Evolutionary conservation across 2,329 filamentous ascomycete species (phyloP).

Genomic region (Aspergillus persii): DNA sequence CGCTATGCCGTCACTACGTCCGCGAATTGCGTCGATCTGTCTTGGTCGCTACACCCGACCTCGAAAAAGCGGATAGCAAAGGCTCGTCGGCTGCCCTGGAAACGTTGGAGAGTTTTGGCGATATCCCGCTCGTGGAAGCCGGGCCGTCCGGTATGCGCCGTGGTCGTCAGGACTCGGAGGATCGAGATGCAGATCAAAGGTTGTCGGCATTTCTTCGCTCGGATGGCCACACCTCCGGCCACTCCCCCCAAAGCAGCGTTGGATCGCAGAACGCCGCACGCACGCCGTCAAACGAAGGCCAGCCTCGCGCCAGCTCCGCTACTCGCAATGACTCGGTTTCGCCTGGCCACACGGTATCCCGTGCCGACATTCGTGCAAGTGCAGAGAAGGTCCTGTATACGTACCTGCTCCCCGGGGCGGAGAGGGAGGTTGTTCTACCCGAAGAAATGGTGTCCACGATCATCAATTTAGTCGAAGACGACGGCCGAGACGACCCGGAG

Average conservation of each 20-base stretch:
- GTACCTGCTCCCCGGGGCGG: constrained; percentile 88
- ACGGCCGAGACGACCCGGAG: constrained; percentile 90
- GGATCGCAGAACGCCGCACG: constrained; percentile 47
- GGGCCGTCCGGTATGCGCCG: constrained; percentile 57
- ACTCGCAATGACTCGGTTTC: constrained; percentile 75
- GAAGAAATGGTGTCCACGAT: constrained; percentile 83
- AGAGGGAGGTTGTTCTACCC: constrained; percentile 92
- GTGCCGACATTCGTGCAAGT: constrained; percentile 85
- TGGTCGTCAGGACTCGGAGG: constrained; percentile 63
- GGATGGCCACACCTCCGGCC: constrained; percentile 46
- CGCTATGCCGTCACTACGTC: constrained; percentile 91
- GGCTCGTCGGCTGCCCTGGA: constrained; percentile 79
- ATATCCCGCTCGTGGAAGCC: constrained; percentile 49
- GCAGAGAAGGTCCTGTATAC: constrained; percentile 99
- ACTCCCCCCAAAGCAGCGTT: constrained; percentile 56
- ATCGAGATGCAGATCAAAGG: constrained; percentile 79
- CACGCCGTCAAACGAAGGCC: constrained; percentile 45
- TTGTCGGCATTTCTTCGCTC: constrained; percentile 84
- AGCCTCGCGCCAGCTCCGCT: constrained; percentile 57
- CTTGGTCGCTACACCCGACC: constrained; percentile 86
- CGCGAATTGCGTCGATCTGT: constrained; percentile 91
- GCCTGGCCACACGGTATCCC: constrained; percentile 76
- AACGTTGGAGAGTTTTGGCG: constrained; percentile 66
- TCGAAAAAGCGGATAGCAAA: constrained; percentile 77
- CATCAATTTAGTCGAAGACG: constrained; percentile 82